These are phyloP conservation scores for Barnettozyma wickerhamii DNA, from an alignment of 805 yeast genomes.

Conservation along the genomic window DNA sequence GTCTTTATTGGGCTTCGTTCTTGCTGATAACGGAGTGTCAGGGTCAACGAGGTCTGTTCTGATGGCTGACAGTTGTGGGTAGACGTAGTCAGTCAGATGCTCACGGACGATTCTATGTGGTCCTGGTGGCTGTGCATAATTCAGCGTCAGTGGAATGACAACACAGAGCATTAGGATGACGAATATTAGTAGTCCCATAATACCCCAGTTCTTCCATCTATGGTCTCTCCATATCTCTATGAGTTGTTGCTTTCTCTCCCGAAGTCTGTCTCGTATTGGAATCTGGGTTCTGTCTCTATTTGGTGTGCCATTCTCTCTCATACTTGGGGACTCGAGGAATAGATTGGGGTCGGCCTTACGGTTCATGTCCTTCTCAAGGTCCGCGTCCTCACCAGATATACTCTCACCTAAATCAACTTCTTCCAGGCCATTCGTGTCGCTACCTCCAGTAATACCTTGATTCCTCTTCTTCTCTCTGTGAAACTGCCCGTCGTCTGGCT, in stretches of 20 bases:
- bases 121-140: not conserved
- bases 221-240: constrained; percentile 3
- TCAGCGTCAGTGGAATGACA: constrained; percentile 5
- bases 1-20: constrained; percentile 46
- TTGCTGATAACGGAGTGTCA: constrained; percentile 52
- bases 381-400: too few relatives aligned
- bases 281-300: constrained; percentile 2
- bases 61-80: constrained; percentile 49
- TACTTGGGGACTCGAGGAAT: not conserved
- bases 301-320: not conserved
- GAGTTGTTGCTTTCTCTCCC: constrained; percentile 3
- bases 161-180: constrained; percentile 3
- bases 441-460: not conserved
- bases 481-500: not conserved
- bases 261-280: constrained; percentile 1
- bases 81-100: constrained; percentile 20
- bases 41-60: constrained; percentile 53
- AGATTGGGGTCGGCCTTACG: not conserved
- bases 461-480: not conserved
- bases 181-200: not conserved
- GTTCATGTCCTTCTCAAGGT: not conserved
- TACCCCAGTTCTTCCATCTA: constrained; percentile 7
- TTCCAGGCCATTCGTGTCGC: not conserved
- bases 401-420: too few relatives aligned
- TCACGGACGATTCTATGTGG: constrained; percentile 1